phyloP scores from a whole-genome alignment of 106 monocot species.

The Dactylorhiza incarnata region DNA sequence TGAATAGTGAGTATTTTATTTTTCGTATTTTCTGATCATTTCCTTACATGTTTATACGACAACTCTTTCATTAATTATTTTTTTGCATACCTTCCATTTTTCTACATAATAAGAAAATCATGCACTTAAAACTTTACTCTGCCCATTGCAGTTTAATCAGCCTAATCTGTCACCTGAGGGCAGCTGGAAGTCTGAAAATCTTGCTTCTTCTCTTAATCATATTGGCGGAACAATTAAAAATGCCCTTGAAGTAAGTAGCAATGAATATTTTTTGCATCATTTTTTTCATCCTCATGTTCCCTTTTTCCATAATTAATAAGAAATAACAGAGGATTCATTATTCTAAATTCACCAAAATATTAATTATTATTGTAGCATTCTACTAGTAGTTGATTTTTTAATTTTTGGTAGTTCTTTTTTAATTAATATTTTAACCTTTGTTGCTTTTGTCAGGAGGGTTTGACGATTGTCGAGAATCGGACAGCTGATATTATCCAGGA shows the following conservation, averaged over 20 bases:
- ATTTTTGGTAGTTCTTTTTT: not conserved
- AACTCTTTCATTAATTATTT: not conserved
- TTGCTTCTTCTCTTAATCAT: constrained; percentile 57
- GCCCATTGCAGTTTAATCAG: constrained; percentile 33
- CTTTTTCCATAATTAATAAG: not conserved
- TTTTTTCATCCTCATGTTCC: not conserved
- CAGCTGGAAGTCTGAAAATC: constrained; percentile 36
- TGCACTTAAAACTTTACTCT: not conserved
- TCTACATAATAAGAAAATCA: not conserved
- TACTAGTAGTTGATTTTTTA: not conserved
- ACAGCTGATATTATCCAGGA: constrained; percentile 59
- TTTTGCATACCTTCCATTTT: not conserved
- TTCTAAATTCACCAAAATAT: not conserved
- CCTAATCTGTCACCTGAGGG: constrained; percentile 40
- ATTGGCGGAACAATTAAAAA: constrained; percentile 71
- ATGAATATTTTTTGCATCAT: not conserved
- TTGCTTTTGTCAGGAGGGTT: constrained; percentile 49
- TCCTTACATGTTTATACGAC: too few species aligned
- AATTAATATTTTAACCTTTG: not conserved
- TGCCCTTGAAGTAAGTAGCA: constrained; percentile 55
- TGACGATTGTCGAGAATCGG: constrained; percentile 61
- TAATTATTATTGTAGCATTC: not conserved
- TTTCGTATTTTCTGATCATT: too few species aligned
- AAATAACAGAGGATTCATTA: not conserved
- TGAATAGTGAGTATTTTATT: too few species aligned